Conservation (phyloP, 345 rosid genomes). For the Populus ilicifolia region DNA sequence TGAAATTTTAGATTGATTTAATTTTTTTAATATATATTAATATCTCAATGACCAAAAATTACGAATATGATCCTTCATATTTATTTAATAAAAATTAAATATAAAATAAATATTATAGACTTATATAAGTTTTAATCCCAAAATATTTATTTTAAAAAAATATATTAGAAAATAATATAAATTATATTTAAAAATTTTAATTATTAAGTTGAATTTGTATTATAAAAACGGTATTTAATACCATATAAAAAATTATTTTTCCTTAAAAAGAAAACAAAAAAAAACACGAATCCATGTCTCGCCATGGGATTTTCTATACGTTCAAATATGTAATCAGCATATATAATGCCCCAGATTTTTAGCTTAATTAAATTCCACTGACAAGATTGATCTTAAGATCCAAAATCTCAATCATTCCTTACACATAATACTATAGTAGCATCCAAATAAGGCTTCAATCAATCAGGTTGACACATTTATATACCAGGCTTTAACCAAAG, state of each 20-base stretch:
- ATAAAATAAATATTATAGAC: no score
- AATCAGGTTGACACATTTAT: background rate
- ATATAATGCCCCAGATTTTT: background rate
- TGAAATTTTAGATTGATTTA: no score
- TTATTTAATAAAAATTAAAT: no score
- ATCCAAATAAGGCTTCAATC: background rate
- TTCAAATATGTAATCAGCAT: background rate
- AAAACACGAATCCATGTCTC: background rate
- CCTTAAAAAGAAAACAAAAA: no score
- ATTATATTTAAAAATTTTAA: no score
- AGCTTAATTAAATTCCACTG: background rate
- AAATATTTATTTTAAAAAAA: no score
- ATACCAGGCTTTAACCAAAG: background rate
- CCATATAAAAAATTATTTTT: background rate
- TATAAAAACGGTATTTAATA: background rate
- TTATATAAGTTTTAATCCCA: accelerated
- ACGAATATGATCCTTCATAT: no score
- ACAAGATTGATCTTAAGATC: background rate
- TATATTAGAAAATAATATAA: no score
- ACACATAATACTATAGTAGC: background rate
- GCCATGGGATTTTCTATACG: background rate
- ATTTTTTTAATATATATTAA: no score
- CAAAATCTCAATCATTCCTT: background rate
- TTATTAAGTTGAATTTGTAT: no score
- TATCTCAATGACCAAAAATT: accelerated